These are phyloP conservation scores for Pyricularia sp. DNA, from an alignment of 2,329 filamentous ascomycete genomes.

Conservation along the genomic window DNA sequence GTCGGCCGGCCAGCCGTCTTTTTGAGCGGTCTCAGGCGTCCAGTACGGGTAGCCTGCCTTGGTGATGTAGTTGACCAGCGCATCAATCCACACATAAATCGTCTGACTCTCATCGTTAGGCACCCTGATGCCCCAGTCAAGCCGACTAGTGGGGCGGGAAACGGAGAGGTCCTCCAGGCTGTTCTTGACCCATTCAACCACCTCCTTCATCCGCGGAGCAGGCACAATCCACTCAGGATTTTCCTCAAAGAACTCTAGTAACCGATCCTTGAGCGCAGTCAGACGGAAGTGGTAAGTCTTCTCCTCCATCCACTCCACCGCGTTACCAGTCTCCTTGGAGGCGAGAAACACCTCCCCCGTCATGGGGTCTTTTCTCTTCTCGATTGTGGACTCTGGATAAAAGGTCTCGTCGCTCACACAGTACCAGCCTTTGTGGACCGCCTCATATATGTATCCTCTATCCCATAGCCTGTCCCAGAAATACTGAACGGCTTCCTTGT, in stretches of 20 bases:
- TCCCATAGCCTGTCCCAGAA: conserved; percentile 77
- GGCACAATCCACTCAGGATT: conserved; percentile 74
- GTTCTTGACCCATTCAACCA: conserved; percentile 61
- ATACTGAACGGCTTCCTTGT: conserved; percentile 73
- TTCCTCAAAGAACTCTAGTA: conserved; percentile 66
- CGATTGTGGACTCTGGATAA: conserved; percentile 66
- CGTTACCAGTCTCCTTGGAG: conserved; percentile 75
- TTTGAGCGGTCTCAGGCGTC: conserved; percentile 48
- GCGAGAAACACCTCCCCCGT: conserved; percentile 77
- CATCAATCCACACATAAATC: conserved; percentile 97
- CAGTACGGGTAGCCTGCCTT: conserved; percentile 71
- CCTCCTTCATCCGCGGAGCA: conserved; percentile 57
- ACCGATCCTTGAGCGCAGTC: conserved; percentile 63
- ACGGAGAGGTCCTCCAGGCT: conserved; percentile 74
- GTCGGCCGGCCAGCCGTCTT: conserved; percentile 75
- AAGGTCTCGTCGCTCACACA: conserved; percentile 94
- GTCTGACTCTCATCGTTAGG: conserved; percentile 76
- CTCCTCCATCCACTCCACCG: conserved; percentile 90
- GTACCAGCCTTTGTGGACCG: conserved; percentile 90
- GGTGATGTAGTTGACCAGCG: conserved; percentile 85
- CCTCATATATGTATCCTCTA: conserved; percentile 66
- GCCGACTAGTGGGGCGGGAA: conserved; percentile 63
- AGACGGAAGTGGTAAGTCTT: conserved; percentile 90
- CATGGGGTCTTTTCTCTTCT: conserved; percentile 59
- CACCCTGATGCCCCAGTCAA: conserved; percentile 82